phyloP scores from a whole-genome alignment of 805 yeast genomes.

The Maudiozyma turicensis region DNA sequence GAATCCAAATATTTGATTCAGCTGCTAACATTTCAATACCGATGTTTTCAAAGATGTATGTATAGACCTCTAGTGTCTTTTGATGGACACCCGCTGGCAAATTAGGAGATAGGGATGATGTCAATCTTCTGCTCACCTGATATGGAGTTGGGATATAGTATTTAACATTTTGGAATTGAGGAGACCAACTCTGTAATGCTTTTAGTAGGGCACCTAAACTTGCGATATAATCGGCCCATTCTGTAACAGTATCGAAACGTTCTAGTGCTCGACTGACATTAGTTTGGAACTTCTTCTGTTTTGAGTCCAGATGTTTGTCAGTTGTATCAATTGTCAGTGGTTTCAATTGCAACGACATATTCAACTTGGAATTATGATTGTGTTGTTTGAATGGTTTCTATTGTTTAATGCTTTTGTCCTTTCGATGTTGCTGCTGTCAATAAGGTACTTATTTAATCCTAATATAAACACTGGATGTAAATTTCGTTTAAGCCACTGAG shows the following conservation, averaged over 20 bases:
- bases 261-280: constrained; percentile 64
- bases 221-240: constrained; percentile 98
- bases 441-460: no score
- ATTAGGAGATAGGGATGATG: constrained; percentile 69
- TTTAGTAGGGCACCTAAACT: constrained; percentile 72
- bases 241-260: constrained; percentile 72
- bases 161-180: constrained; percentile 28
- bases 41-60: constrained; percentile 54
- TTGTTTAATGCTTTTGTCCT: no score
- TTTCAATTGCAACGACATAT: constrained; percentile 28
- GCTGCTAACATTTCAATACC: constrained; percentile 44
- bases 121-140: constrained; percentile 58
- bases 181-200: constrained; percentile 46
- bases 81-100: constrained; percentile 95
- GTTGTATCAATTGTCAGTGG: constrained; percentile 26
- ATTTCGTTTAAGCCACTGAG: no score
- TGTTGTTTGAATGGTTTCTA: background rate
- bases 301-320: constrained; percentile 36
- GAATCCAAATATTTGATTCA: constrained; percentile 71
- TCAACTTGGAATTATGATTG: background rate
- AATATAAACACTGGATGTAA: no score
- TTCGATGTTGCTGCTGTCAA: no score
- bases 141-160: constrained; percentile 60
- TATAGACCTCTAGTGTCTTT: constrained; percentile 73
- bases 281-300: constrained; percentile 59